Base-by-base conservation (phyloP, 2,329 filamentous ascomycete species). In the Epicoccum nigrum region DNA sequence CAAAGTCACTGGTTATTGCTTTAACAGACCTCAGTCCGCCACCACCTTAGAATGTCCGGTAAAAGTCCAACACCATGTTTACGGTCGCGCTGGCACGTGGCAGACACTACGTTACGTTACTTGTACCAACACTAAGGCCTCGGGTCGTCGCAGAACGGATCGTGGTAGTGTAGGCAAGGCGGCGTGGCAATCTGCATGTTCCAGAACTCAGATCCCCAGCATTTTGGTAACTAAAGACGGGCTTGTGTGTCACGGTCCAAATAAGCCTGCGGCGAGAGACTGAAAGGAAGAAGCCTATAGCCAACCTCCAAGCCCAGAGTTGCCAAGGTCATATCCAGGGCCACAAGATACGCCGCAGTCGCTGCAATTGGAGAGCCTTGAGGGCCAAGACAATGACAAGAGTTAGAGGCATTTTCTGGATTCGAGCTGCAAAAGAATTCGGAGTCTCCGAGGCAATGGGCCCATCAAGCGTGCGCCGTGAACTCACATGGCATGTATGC, bases 301-400 rank as follows among this genome's bases (percentile, higher is more conserved):
- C 63, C 55, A 61, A 56, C 54, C 45, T 56, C 55, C 34, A 47
- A 50, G 60, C 65, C 64, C 44, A 68, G 67, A 54, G 34, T 45
- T 51, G 68, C 68, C 69, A 72, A 72, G 65, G 34, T 35, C 23
- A 34, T 33, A 40, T 27, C 40, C 34, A 43, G 50, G 28, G 55
- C 55, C 52, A 54, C 43, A 48, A 49, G 44, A 60, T 27, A 33
- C 33, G 25, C 33, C 31, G 30, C 47, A 51, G 28, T n/a, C 19
- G 34, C 48, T 32, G 45, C 56, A 45, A 68, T 70, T 70, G 64
- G 68, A 63, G 58, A 59, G 56, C 34, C 32, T 38, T 30, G 21
- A 13, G 30, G 49, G 65, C 64, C 65, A 70, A 71, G 66, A 57
- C 44, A n/a, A 34, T 45, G 49, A 55, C 56, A 64, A 65, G 62